phyloP scores from a whole-genome alignment of 495 filamentous ascomycete species.

The Penicillium pulvis region DNA sequence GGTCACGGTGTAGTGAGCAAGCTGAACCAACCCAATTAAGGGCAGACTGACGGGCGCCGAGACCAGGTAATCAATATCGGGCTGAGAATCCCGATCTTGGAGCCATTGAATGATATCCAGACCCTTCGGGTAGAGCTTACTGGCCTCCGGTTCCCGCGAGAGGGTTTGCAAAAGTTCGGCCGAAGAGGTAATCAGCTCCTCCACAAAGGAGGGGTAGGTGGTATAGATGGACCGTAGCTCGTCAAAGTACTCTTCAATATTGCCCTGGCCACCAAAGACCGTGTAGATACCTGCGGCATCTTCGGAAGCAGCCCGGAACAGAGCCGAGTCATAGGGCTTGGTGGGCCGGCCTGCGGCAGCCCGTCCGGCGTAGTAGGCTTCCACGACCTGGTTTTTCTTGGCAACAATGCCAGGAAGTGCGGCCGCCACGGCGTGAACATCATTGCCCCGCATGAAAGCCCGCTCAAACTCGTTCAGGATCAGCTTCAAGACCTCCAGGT shows the following conservation, averaged over 20 bases:
- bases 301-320: constrained; percentile 85
- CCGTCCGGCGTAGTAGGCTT: constrained; percentile 87
- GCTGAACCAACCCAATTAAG: constrained; percentile 90
- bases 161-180: constrained; percentile 81
- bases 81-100: constrained; percentile 79
- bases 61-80: constrained; percentile 92
- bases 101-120: constrained; percentile 94
- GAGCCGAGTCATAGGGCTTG: constrained; percentile 86
- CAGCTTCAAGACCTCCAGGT: constrained; percentile 84
- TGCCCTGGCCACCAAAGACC: constrained; percentile 98
- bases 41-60: constrained; percentile 97
- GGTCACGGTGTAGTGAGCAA: constrained; percentile 90
- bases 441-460: constrained; percentile 90
- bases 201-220: constrained; percentile 87
- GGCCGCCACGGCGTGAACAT: constrained; percentile 88
- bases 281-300: constrained; percentile 78
- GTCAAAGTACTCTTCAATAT: constrained; percentile 99
- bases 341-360: constrained; percentile 78
- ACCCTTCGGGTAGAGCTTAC: constrained; percentile 94
- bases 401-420: constrained; percentile 80
- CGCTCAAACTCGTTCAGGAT: constrained; percentile 94
- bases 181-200: constrained; percentile 75
- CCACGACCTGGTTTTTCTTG: constrained; percentile 87
- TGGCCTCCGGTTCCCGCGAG: constrained; percentile 82
- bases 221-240: constrained; percentile 88